Conservation (phyloP, 192 early-diverging fungal genomes). For the Rhizoclosmatium sp. region DNA sequence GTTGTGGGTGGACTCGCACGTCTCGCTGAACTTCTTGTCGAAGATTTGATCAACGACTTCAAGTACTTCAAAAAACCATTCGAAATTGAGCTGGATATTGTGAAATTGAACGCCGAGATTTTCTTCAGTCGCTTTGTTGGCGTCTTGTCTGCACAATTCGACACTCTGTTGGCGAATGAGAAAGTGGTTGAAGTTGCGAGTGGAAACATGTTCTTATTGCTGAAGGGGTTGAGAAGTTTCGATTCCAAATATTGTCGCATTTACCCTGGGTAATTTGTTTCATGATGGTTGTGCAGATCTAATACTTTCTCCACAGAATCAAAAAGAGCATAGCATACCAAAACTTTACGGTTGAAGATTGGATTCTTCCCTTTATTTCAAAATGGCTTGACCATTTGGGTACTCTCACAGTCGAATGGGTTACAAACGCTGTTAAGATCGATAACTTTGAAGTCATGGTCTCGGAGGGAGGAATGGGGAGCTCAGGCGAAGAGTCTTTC, state of each 20-base stretch:
- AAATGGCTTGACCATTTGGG: constrained; percentile 57
- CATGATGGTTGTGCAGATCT: neutral
- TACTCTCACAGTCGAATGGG: constrained; percentile 59
- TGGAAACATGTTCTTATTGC: constrained; percentile 2
- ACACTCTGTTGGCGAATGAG: neutral
- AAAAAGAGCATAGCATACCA: constrained; percentile 41
- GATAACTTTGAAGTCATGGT: constrained; percentile 56
- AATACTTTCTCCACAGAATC: constrained; percentile 4
- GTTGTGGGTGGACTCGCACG: constrained; percentile 55
- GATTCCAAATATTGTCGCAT: constrained; percentile 5
- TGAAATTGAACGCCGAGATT: constrained; percentile 12
- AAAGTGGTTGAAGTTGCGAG: constrained; percentile 6
- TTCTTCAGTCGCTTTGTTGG: constrained; percentile 16
- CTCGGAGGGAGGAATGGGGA: neutral
- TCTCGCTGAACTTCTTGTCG: constrained; percentile 54
- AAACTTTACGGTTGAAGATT: constrained; percentile 57
- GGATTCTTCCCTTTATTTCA: constrained; percentile 59
- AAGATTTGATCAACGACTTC: constrained; percentile 58
- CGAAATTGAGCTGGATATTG: constrained; percentile 60
- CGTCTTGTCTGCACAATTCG: constrained; percentile 10
- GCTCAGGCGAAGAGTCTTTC: constrained; percentile 14
- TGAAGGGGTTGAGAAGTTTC: constrained; percentile 13
- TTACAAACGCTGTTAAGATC: constrained; percentile 59
- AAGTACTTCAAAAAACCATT: constrained; percentile 60
- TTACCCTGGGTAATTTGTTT: constrained; percentile 18